Evolutionary conservation across 2,329 filamentous ascomycete species (phyloP), one percentile per base, ranked within the genome.

Genomic region (Neonectria neomacrospora): DNA sequence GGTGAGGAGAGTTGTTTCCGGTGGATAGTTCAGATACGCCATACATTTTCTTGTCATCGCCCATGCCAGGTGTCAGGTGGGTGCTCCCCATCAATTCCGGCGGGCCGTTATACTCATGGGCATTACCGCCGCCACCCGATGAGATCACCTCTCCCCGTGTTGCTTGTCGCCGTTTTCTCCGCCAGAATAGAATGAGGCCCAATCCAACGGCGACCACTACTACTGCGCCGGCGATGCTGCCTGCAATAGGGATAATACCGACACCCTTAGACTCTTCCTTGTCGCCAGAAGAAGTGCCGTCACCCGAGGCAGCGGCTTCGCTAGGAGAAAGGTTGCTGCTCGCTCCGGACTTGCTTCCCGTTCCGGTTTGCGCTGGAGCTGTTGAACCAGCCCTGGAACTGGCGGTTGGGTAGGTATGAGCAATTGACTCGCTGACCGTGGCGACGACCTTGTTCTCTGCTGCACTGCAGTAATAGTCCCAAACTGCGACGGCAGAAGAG

Each of bases 391-490:
- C 64, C 1, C 66, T 56, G 5, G 69, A 69, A 11, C 62, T 63
- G 10, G 72, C 59, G 45, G 66, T 66, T 3, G 59, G 51, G 10
- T 55, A 71, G 2, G 66, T 65, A 3, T 64, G 44, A 2, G 62
- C 63, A 7, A 67, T 69, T 1, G 83, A 82, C 16, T 80, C 77
- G 3, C 76, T 78, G 3, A 85, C 77, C 0, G 80, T 80, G 1
- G 77, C 76, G 5, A 81, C 76, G 1, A 80, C 77, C 41, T 82
- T 69, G 22, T 75, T 79, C 53, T 77, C 77, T 1, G 81, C 85
- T 3, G 84, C 85, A 58, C 79, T 83, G 69, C 84, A 87, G 67
- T 86, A 87, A 47, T 77, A 75, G 44, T 80, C 75, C 63, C 81
- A 82, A 1, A 86, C 78, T 4, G 68, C 65, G 2, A 85, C 62